Evolutionary conservation across 805 yeast species (phyloP).

Genomic region (Barnettozyma wickerhamii): DNA sequence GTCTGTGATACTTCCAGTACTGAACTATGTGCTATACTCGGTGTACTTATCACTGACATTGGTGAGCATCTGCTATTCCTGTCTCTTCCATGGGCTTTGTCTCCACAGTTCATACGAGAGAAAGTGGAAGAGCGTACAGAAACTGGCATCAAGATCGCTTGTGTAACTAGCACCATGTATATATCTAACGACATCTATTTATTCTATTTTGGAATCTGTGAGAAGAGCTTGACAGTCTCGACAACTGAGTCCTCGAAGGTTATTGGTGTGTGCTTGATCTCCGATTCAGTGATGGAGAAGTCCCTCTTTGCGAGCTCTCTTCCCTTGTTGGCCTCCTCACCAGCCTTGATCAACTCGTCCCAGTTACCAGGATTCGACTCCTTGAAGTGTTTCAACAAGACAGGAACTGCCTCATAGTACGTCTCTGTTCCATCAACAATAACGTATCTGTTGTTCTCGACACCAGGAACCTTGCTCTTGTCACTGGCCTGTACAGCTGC

Average conservation of each 20-base stretch:
- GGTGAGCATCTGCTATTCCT: constrained; percentile 13
- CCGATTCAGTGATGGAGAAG: constrained; percentile 5
- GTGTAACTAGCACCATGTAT: too few relatives aligned
- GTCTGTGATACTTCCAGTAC: not conserved
- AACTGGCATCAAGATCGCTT: not conserved
- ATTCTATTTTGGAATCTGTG: not conserved
- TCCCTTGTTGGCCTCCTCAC: not conserved
- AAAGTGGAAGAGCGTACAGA: constrained; percentile 18
- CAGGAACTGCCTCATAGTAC: constrained; percentile 4
- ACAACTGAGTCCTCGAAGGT: constrained; percentile 4
- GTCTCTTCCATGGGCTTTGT: constrained; percentile 18
- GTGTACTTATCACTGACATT: constrained; percentile 9
- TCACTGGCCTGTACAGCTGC: constrained; percentile 9
- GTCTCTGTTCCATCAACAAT: constrained; percentile 11
- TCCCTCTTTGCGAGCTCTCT: constrained; percentile 9
- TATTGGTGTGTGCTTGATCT: constrained; percentile 3
- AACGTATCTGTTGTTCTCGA: constrained; percentile 8
- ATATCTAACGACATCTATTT: too few relatives aligned
- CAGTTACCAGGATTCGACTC: constrained; percentile 8
- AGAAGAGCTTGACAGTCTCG: constrained; percentile 1
- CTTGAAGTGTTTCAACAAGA: constrained; percentile 1
- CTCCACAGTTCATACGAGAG: constrained; percentile 19
- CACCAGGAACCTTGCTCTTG: constrained; percentile 4
- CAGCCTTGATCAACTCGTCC: constrained; percentile 3
- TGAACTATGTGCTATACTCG: constrained; percentile 6